Percentiles rank a stretch among this genome's conserved stretches.
phyloP scores from a whole-genome alignment of 108 stramenopile species.

The Phaeodactylum tricornutum region DNA sequence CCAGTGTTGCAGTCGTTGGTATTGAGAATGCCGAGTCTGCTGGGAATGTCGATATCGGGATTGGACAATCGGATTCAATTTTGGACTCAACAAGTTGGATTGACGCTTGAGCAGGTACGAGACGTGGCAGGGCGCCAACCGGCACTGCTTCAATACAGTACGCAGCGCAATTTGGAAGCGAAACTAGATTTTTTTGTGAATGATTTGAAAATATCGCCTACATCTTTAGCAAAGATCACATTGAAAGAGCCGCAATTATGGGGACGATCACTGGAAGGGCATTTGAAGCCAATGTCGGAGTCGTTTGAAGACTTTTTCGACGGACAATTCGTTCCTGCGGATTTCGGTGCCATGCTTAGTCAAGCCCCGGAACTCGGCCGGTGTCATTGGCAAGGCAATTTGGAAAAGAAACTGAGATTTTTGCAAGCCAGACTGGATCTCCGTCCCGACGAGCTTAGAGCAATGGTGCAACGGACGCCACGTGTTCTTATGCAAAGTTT shows the following conservation, averaged over 20 bases:
- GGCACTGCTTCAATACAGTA: conserved; percentile 11
- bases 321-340: too few relatives aligned
- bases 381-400: conserved; percentile 4
- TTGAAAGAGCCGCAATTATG: not conserved
- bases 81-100: conserved; percentile 3
- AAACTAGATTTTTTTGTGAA: conserved; percentile 3
- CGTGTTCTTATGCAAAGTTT: conserved; percentile 1
- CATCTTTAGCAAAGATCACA: not conserved
- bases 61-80: conserved; percentile 4
- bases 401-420: not conserved
- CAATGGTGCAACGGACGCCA: not conserved
- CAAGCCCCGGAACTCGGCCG: conserved; percentile 5
- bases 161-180: conserved; percentile 7
- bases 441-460: not conserved
- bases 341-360: too few relatives aligned
- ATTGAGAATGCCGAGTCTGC: conserved; percentile 5
- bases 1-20: not conserved
- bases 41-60: conserved; percentile 1
- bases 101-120: not conserved
- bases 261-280: conserved; percentile 8
- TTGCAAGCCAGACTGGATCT: not conserved
- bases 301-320: not conserved
- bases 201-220: not conserved
- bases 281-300: conserved; percentile 2
- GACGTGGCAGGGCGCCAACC: not conserved